A percentile compares a stretch with the other conserved stretches of the same genome.
These are phyloP conservation scores for Heterobasidion parviporum DNA, from an alignment of 1,284 basidiomycete species.

Conservation along the genomic window DNA sequence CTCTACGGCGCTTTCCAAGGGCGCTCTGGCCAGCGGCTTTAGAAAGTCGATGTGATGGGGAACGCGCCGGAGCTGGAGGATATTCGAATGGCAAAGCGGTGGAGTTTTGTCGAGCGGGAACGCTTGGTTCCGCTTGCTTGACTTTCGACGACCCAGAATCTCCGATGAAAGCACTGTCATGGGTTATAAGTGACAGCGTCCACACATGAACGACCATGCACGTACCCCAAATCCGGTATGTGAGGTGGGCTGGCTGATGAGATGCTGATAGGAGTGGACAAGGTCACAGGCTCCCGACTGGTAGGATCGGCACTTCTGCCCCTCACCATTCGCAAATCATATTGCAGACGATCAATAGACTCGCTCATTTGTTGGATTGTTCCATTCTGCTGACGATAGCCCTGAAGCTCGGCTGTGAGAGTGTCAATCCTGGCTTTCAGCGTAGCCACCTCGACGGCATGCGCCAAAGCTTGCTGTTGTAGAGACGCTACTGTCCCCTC, in stretches of 20 bases:
- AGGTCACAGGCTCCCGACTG: conserved; percentile 5
- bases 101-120: conserved; percentile 1
- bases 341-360: conserved; percentile 8
- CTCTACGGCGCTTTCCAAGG: conserved; percentile 56
- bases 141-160: not conserved
- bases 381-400: conserved; percentile 7
- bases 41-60: conserved; percentile 8
- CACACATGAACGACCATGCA: not conserved
- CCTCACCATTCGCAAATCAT: conserved; percentile 6
- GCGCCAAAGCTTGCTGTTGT: conserved; percentile 15
- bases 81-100: conserved; percentile 11
- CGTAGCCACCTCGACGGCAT: conserved; percentile 27
- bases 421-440: conserved; percentile 10
- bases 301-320: conserved; percentile 3
- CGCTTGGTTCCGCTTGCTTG: conserved; percentile 2
- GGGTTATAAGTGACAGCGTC: not conserved
- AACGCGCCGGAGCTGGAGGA: conserved; percentile 12
- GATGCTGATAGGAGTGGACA: conserved; percentile 6
- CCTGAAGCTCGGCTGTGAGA: conserved; percentile 7
- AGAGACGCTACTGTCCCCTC: conserved; percentile 37
- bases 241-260: conserved; percentile 4
- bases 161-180: not conserved
- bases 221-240: conserved; percentile 6
- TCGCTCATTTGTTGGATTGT: conserved; percentile 8
- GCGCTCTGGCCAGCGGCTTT: conserved; percentile 10